phyloP scores from a whole-genome alignment of 176 grass and related monocot species.

The Aegilops sharonensis region DNA sequence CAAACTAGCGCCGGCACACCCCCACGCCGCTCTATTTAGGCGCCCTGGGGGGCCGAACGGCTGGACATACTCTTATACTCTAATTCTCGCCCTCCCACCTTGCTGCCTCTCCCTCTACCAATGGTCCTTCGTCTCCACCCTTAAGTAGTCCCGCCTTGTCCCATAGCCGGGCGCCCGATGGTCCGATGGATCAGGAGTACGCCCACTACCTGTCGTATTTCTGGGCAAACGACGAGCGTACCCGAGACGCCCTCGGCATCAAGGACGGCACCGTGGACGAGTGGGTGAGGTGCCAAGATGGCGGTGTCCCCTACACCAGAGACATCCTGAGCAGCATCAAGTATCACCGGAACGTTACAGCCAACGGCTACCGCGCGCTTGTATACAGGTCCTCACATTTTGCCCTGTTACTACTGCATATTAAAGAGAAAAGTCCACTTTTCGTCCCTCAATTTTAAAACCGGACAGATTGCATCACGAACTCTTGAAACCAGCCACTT shows the following conservation, averaged over 20 bases:
- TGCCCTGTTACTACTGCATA: not conserved
- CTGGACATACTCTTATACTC: no score
- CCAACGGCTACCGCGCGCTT: constrained; percentile 38
- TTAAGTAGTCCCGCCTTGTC: no score
- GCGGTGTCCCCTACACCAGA: not conserved
- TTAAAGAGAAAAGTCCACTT: no score
- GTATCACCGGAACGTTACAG: constrained; percentile 43
- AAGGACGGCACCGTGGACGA: constrained; percentile 42
- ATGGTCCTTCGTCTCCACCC: no score
- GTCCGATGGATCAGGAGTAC: constrained; percentile 27
- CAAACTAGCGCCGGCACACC: no score
- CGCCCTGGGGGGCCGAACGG: no score
- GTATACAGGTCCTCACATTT: constrained; percentile 22
- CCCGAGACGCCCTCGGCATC: constrained; percentile 38
- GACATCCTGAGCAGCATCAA: constrained; percentile 21
- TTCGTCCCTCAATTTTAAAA: no score
- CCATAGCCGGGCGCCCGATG: not conserved
- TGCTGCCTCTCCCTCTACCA: no score
- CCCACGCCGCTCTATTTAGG: no score
- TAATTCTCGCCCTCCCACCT: no score
- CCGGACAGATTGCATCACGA: no score
- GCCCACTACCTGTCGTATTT: constrained; percentile 42
- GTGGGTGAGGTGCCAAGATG: constrained; percentile 38
- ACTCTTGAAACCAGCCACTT: no score
- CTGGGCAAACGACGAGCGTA: constrained; percentile 44